Base-by-base conservation (phyloP, 1,139 yeast genomes). In the Williopsis jadinii region DNA sequence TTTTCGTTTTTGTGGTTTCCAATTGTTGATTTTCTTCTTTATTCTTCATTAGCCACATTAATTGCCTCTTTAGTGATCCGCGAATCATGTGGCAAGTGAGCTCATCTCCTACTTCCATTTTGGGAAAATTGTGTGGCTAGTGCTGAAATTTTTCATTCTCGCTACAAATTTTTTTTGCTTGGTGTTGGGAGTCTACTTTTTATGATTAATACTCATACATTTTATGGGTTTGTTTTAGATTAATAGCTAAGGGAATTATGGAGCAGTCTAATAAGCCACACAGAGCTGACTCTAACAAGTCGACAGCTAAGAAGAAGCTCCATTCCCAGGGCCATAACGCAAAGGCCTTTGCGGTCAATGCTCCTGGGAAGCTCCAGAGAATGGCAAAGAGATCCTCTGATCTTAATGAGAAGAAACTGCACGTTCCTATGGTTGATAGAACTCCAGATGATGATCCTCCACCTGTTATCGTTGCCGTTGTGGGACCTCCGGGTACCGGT, bases 401-500 rank as follows among this genome's bases (percentile, higher is more conserved):
- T 60, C 80, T 81, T 32, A 82, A 81, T 51, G 98, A 94, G 62
- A 81, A 75, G 60, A 84, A 80, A 60, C 73, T 84, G 57, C 98
- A 92, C 70, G 97, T 90, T 28, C 98, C 98, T 12, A 88, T 92
- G 97, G 84, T 92, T 40, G 96, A 92, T 59, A 73, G 98, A 55
- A 88, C 97, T 0, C 97, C 98, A 0, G 98, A 92, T 43, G 97
- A 90, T 55, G 94, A 84, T 57, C 97, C 98, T 2, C 97, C 98
- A 31, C 98, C 98, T 41, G 84, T 92, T 19, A 81, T 94, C 43
- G 87, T 94, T 31, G 97, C 97, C 0, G 95, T 92, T 8, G 97
- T 92, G 13, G 99, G 99, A 0, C 99, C 99, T 9, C 96, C 96
- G 9, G 99, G 99, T 10, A 92, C 97, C 1, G 99, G 99, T 50